A percentile compares a stretch with the other conserved stretches of the same genome.
These are phyloP conservation scores for Picochlorum sp. DNA, from an alignment of 139 green algal species.

Conservation along the genomic window DNA sequence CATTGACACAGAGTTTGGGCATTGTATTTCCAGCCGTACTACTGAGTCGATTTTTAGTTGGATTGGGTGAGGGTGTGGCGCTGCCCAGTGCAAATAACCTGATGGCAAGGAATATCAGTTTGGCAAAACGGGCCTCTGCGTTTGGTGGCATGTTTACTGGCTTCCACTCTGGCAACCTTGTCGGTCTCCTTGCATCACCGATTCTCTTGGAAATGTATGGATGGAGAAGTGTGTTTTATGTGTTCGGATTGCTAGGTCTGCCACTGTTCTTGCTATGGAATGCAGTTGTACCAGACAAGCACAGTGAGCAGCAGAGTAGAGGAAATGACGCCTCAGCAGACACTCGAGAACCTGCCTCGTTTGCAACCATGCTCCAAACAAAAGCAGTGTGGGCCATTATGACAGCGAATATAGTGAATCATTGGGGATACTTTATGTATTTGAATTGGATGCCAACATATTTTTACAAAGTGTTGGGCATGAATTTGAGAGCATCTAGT, in stretches of 20 bases:
- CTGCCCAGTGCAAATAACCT: slow-evolving; percentile 92
- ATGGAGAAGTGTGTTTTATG: slow-evolving; percentile 70
- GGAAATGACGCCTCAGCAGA: not conserved
- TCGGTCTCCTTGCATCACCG: slow-evolving; percentile 71
- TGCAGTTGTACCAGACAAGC: slow-evolving; percentile 36
- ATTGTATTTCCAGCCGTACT: slow-evolving; percentile 59
- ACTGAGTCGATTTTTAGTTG: slow-evolving; percentile 52
- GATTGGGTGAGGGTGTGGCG: slow-evolving; percentile 86
- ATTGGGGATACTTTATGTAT: slow-evolving; percentile 91
- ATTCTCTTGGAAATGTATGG: slow-evolving; percentile 57
- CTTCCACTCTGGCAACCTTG: slow-evolving; percentile 79
- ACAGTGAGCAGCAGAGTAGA: not conserved
- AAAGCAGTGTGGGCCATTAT: slow-evolving; percentile 76
- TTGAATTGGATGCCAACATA: slow-evolving; percentile 92
- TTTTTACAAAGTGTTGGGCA: slow-evolving; percentile 60
- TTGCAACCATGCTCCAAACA: slow-evolving; percentile 43
- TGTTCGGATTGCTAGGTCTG: slow-evolving; percentile 61
- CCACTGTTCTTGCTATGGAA: slow-evolving; percentile 69
- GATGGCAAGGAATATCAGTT: slow-evolving; percentile 54
- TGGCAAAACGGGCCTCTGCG: slow-evolving; percentile 39
- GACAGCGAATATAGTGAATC: slow-evolving; percentile 70
- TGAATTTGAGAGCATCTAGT: slow-evolving; percentile 58
- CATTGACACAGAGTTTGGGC: slow-evolving; percentile 23
- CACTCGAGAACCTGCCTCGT: not conserved
- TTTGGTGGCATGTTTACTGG: slow-evolving; percentile 67